Conservation (phyloP, 139 green algal species). For the Auxenochlorella protothecoides region DNA sequence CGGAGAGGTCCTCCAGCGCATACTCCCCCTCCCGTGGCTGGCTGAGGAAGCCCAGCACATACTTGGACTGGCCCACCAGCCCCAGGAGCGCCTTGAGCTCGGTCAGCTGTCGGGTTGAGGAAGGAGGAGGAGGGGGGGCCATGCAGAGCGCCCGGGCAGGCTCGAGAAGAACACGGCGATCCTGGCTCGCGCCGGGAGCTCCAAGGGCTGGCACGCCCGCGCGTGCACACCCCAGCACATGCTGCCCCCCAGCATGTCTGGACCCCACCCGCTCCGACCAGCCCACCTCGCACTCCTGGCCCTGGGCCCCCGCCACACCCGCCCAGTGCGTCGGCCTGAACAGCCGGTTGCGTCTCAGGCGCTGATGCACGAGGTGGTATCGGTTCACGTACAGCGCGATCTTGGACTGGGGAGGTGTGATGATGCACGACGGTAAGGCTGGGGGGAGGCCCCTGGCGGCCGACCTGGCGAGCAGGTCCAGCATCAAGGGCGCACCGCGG, state of each 20-base stretch:
- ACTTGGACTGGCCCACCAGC: constrained; percentile 34
- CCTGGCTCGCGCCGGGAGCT: no score
- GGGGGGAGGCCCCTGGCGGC: background rate
- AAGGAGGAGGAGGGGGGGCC: no score
- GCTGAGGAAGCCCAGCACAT: constrained; percentile 70
- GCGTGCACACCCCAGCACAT: no score
- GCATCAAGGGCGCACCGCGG: background rate
- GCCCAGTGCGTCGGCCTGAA: constrained; percentile 25
- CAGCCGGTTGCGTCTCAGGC: constrained; percentile 45
- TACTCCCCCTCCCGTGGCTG: constrained; percentile 61
- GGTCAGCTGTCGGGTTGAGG: constrained; percentile 36
- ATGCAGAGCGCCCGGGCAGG: no score
- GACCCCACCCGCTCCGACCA: no score
- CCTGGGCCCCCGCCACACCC: no score
- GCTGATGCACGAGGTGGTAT: constrained; percentile 58
- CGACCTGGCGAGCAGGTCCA: background rate
- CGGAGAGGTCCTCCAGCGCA: constrained; percentile 70
- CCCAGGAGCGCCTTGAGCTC: constrained; percentile 71
- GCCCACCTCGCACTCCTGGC: no score
- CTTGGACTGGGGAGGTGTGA: constrained; percentile 45
- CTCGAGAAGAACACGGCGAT: no score
- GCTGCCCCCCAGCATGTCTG: no score
- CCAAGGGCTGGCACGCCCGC: no score
- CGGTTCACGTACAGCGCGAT: constrained; percentile 55
- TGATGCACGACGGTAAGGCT: background rate